Conservation (phyloP, 225 moss, liverwort and hornwort genomes). For the Marchantia paleacea region DNA sequence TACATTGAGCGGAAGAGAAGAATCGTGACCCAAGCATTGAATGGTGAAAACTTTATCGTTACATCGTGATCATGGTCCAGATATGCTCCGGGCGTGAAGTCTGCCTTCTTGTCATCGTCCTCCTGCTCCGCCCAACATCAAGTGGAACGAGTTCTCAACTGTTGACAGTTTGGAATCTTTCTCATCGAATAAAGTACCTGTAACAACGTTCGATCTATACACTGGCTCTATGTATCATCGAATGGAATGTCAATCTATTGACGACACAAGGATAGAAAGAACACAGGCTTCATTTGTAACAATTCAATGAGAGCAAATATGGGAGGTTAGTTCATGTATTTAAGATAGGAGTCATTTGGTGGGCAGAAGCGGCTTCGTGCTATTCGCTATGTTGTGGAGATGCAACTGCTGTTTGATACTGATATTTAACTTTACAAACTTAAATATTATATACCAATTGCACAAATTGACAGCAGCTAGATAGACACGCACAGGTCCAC, state of each 20-base stretch:
- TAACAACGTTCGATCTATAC: not conserved
- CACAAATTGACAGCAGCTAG: not conserved
- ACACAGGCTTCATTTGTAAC: no score
- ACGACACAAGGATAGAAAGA: not conserved
- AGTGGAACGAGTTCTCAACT: not conserved
- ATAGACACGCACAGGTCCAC: slow-evolving; percentile 64
- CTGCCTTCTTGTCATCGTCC: slow-evolving; percentile 68
- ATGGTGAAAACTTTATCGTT: not conserved
- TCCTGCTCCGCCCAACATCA: slow-evolving; percentile 44
- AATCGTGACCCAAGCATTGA: not conserved
- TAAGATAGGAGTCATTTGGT: not conserved
- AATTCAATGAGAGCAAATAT: no score
- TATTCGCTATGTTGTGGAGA: not conserved
- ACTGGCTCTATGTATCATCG: no score
- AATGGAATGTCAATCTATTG: not conserved
- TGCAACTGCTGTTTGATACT: no score
- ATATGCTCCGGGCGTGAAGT: slow-evolving; percentile 52
- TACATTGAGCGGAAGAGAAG: not conserved
- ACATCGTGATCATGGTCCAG: slow-evolving; percentile 77
- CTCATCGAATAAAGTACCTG: not conserved
- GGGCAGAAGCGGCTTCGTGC: not conserved
- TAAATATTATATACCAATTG: not conserved
- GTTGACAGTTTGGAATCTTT: not conserved
- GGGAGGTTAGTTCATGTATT: no score
- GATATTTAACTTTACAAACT: no score